These are phyloP conservation scores for Quercus bicolor DNA, from an alignment of 306 rosid species.

Conservation along the genomic window DNA sequence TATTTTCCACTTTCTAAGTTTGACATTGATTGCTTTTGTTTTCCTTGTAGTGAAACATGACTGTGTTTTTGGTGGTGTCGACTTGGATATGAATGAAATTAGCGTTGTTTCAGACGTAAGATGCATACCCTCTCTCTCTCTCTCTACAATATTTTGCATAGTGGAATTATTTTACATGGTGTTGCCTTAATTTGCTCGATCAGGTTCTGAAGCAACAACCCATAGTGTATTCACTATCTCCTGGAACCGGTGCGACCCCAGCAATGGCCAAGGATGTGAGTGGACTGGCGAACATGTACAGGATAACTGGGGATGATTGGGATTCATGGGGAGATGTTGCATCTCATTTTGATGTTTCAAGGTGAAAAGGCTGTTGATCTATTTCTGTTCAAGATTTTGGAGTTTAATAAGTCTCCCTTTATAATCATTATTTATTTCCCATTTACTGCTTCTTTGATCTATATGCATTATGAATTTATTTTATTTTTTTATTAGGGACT, in stretches of 20 bases:
- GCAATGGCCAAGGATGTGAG: constrained; percentile 67
- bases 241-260: constrained; percentile 79
- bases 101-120: constrained; percentile 69
- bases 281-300: constrained; percentile 80
- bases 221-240: constrained; percentile 78
- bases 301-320: constrained; percentile 96
- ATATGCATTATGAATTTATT: not conserved
- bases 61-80: constrained; percentile 82
- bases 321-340: constrained; percentile 69
- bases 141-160: not conserved
- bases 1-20: too few species aligned
- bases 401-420: not conserved
- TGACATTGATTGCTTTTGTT: constrained; percentile 20
- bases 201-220: constrained; percentile 74
- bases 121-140: not conserved
- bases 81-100: constrained; percentile 80
- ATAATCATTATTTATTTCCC: constrained; percentile 6
- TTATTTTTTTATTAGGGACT: constrained; percentile 52
- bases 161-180: constrained; percentile 8
- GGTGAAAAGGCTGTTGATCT: constrained; percentile 37
- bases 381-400: constrained; percentile 14
- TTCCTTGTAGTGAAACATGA: constrained; percentile 81
- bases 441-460: constrained; percentile 4
- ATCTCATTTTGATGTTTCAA: constrained; percentile 69
- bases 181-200: not conserved